Conservation (phyloP, 1,139 yeast genomes). For the Torulaspora pretoriensis region DNA sequence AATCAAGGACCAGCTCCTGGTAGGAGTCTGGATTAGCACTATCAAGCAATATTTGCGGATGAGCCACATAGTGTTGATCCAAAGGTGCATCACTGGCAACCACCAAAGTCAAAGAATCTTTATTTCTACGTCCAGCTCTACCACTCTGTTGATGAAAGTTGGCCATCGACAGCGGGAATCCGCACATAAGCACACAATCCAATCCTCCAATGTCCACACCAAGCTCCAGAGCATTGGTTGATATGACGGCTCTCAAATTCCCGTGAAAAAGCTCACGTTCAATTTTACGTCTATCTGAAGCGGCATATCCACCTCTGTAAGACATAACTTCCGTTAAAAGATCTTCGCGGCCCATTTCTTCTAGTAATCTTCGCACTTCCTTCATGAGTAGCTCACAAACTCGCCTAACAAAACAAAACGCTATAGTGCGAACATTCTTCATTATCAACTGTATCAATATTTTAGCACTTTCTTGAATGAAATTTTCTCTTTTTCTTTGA, state of each 20-base stretch:
- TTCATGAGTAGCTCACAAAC: conserved; percentile 86
- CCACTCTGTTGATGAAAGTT: conserved; percentile 95
- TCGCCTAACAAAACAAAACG: conserved; percentile 81
- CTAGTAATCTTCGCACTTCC: conserved; percentile 57
- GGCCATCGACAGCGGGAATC: conserved; percentile 83
- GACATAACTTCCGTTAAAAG: conserved; percentile 74
- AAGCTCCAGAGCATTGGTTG: conserved; percentile 91
- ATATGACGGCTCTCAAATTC: conserved; percentile 74
- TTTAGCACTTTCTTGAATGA: conserved; percentile 72
- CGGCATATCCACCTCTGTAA: conserved; percentile 91
- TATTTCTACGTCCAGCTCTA: conserved; percentile 82
- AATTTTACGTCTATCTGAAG: conserved; percentile 76
- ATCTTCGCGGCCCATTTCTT: conserved; percentile 41
- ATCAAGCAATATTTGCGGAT: conserved; percentile 60
- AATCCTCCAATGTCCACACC: conserved; percentile 93
- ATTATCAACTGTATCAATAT: conserved; percentile 62
- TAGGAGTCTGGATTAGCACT: conserved; percentile 39
- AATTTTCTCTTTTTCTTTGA: conserved; percentile 51
- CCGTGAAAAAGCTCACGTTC: conserved; percentile 91
- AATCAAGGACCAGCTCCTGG: conserved; percentile 51
- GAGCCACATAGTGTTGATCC: conserved; percentile 75
- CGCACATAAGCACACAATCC: conserved; percentile 88
- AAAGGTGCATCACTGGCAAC: conserved; percentile 83
- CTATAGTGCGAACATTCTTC: conserved; percentile 70
- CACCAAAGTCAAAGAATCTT: conserved; percentile 71